phyloP scores from a whole-genome alignment of 441 rosid species.

The Syzygium malaccense region DNA sequence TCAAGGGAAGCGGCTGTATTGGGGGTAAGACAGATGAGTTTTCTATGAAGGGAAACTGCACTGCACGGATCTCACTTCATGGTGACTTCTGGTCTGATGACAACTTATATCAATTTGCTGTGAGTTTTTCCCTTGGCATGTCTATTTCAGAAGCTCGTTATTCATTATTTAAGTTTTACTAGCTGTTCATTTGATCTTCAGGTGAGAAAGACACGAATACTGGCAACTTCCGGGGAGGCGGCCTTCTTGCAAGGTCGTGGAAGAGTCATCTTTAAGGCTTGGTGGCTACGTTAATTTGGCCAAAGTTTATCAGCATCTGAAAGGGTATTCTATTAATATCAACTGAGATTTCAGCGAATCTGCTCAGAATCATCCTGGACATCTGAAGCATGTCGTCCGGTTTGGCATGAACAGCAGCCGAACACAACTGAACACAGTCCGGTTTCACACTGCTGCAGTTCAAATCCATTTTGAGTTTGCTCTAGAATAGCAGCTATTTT shows the following conservation, averaged over 20 bases:
- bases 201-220: not conserved
- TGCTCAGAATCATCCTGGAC: not conserved
- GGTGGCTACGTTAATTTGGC: not conserved
- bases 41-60: not conserved
- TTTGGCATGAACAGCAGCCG: not conserved
- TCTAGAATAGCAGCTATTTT: not conserved
- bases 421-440: accelerated
- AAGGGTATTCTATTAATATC: not conserved
- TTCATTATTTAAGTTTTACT: not conserved
- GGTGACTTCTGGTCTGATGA: not conserved
- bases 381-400: not conserved
- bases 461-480: not conserved
- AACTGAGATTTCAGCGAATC: not conserved
- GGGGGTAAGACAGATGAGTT: not conserved
- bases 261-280: not conserved
- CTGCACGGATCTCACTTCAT: not conserved
- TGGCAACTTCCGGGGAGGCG: not conserved
- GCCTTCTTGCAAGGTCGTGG: not conserved
- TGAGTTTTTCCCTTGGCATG: not conserved
- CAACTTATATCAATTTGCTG: not conserved
- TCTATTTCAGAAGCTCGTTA: not conserved
- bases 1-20: not conserved
- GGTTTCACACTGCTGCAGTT: not conserved
- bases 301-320: not conserved
- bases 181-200: not conserved